These are phyloP conservation scores for Albugo candida DNA, from an alignment of 352 stramenopile genomes.

Conservation along the genomic window DNA sequence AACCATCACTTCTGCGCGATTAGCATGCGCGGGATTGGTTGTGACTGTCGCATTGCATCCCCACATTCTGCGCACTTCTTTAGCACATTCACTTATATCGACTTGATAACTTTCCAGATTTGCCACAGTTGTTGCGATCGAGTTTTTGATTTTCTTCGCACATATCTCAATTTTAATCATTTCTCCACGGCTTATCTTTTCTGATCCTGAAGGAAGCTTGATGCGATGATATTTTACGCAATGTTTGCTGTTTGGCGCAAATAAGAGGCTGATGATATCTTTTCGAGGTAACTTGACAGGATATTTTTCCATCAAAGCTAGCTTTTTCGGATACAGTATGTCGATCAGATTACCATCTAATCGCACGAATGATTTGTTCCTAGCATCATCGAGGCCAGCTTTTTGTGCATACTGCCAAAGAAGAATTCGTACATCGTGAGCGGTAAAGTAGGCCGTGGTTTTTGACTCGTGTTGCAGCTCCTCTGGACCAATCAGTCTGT, in stretches of 20 bases:
- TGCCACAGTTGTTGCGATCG: conserved; percentile 48
- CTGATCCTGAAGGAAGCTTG: conserved; percentile 44
- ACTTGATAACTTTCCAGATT: conserved; percentile 37
- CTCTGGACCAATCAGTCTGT: background rate
- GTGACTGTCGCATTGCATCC: conserved; percentile 43
- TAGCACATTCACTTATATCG: conserved; percentile 39
- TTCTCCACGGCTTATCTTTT: conserved; percentile 33
- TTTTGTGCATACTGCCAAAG: conserved; percentile 40
- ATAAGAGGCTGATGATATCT: background rate
- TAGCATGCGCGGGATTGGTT: conserved; percentile 32
- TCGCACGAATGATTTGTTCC: conserved; percentile 46
- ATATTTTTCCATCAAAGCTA: conserved; percentile 31
- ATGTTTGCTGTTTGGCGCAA: background rate
- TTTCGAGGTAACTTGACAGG: conserved; percentile 30
- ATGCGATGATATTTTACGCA: conserved; percentile 42
- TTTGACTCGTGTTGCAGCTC: conserved; percentile 6
- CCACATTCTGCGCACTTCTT: conserved; percentile 70
- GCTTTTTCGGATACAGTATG: conserved; percentile 43
- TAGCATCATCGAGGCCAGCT: conserved; percentile 25
- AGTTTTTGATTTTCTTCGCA: conserved; percentile 43
- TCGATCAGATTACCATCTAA: conserved; percentile 48
- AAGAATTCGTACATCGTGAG: conserved; percentile 30
- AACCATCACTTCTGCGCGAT: conserved; percentile 50
- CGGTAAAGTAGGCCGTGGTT: conserved; percentile 29
- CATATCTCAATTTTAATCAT: conserved; percentile 44